A percentile compares a stretch with the other conserved stretches of the same genome.
Evolutionary conservation across 176 grass and related monocot genomes (phyloP).

Genomic region (Themeda triandra): DNA sequence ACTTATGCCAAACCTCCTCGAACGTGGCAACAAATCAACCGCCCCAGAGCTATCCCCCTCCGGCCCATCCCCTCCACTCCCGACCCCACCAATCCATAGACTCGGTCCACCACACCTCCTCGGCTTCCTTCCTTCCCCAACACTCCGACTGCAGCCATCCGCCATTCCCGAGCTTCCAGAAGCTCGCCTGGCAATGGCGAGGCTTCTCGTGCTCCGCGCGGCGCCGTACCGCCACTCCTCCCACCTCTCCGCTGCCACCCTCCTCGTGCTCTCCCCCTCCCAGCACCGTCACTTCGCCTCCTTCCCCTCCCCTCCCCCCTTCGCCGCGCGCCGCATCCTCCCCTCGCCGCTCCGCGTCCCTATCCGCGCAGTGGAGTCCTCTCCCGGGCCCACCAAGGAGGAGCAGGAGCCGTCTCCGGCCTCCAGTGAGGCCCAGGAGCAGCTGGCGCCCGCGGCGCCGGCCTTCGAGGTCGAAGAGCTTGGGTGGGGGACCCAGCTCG

Average conservation of each 20-base stretch:
- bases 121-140: not conserved
- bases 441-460: not conserved
- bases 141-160: not conserved
- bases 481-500: slow-evolving; percentile 60
- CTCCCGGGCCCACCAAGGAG: slow-evolving; percentile 42
- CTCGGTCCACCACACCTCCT: not conserved
- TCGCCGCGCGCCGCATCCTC: slow-evolving; percentile 15
- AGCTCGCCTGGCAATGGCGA: slow-evolving; percentile 47
- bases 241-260: slow-evolving; percentile 15
- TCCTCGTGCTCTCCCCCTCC: slow-evolving; percentile 21
- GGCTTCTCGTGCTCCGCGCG: slow-evolving; percentile 50
- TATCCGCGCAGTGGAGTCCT: slow-evolving; percentile 46
- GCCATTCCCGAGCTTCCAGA: slow-evolving; percentile 6
- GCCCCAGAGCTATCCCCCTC: slow-evolving; percentile 43
- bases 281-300: slow-evolving; percentile 18
- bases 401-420: slow-evolving; percentile 21
- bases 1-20: too few relatives aligned
- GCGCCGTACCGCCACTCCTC: slow-evolving; percentile 44
- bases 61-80: not conserved
- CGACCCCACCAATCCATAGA: slow-evolving; percentile 23
- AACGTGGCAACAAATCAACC: slow-evolving; percentile 48
- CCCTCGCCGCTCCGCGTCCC: slow-evolving; percentile 37
- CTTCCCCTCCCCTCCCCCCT: not conserved
- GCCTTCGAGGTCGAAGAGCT: slow-evolving; percentile 43
- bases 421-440: slow-evolving; percentile 30